Percentiles rank a stretch among this genome's conserved stretches.
Conservation (phyloP, 768 basidiomycete genomes). For the Lentinula detonsa region DNA sequence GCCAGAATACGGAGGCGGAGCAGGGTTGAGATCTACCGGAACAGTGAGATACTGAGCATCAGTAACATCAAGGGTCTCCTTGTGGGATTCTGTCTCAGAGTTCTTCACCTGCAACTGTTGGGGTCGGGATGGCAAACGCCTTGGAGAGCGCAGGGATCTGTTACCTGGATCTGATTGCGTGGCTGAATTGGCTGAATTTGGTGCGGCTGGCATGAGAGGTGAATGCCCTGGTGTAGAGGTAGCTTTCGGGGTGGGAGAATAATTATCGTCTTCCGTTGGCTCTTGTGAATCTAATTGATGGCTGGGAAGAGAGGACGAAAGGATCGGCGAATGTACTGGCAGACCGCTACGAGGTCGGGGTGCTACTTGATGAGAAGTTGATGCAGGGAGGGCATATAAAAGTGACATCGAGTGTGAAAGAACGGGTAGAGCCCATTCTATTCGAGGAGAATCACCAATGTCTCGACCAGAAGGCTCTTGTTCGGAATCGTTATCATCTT, state of each 20-base stretch:
- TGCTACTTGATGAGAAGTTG: not conserved
- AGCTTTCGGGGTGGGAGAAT: no score
- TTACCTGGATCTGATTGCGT: not conserved
- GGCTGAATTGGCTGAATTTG: not conserved
- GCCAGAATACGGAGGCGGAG: conserved; percentile 5
- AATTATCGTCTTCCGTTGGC: no score
- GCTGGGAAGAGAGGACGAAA: not conserved
- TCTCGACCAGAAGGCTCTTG: not conserved
- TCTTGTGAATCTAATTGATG: not conserved
- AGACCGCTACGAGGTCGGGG: not conserved
- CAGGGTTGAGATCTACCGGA: not conserved
- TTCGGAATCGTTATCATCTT: not conserved
- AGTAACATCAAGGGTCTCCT: not conserved
- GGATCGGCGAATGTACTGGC: not conserved
- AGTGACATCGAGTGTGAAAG: not conserved
- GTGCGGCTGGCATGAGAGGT: not conserved
- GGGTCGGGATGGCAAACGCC: not conserved
- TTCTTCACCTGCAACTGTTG: not conserved
- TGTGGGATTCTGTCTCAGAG: not conserved
- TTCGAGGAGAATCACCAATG: not conserved
- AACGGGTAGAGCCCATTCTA: not conserved
- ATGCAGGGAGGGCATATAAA: not conserved
- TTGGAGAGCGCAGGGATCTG: not conserved
- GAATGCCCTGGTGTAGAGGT: not conserved
- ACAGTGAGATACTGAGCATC: conserved; percentile 1